phyloP scores from a whole-genome alignment of 768 basidiomycete species.

The Kwoniella bestiolae region DNA sequence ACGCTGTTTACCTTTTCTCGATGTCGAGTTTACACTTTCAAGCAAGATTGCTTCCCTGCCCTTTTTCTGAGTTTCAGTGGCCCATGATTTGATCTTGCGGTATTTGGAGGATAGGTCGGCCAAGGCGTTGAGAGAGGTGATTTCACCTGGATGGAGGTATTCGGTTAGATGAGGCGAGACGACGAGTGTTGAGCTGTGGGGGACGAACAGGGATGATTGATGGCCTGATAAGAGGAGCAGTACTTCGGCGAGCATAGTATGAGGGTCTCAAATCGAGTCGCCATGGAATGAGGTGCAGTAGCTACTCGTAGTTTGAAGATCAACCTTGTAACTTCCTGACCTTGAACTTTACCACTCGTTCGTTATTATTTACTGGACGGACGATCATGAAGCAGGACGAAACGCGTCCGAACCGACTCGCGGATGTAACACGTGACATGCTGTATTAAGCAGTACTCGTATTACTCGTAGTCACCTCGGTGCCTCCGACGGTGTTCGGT shows the following conservation, averaged over 20 bases:
- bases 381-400: no score
- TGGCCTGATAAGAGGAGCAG: constrained; percentile 86
- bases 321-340: no score
- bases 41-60: constrained; percentile 31
- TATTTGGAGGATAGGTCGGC: constrained; percentile 76
- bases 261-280: no score
- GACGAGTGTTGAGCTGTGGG: constrained; percentile 30
- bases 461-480: no score
- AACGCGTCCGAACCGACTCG: no score
- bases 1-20: constrained; percentile 26
- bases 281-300: background rate
- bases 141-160: constrained; percentile 86
- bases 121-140: constrained; percentile 78
- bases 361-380: no score
- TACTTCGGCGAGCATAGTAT: constrained; percentile 81
- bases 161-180: constrained; percentile 69
- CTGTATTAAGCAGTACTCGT: no score
- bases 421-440: no score
- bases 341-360: no score
- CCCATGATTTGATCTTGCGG: constrained; percentile 68
- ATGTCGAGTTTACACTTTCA: constrained; percentile 8
- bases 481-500: no score
- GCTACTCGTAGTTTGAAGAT: no score
- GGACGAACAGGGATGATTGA: constrained; percentile 77
- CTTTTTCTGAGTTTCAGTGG: constrained; percentile 51